A percentile compares a stretch with the other conserved stretches of the same genome.
Conservation (phyloP, 495 filamentous ascomycete species). For the Penicillium cataractarum region DNA sequence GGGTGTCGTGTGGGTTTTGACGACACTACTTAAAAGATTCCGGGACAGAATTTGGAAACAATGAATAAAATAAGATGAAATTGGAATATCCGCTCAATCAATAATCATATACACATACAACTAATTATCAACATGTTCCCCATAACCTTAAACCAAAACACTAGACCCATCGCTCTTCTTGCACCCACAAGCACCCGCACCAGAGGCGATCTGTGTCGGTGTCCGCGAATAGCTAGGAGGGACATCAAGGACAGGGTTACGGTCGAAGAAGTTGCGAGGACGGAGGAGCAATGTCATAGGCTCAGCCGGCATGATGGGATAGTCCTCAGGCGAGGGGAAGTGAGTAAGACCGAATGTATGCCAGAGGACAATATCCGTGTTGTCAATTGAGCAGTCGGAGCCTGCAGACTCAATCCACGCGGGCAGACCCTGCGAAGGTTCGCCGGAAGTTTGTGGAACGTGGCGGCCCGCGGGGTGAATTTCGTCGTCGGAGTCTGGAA, state of each 20-base stretch:
- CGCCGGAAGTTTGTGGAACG: conserved; percentile 90
- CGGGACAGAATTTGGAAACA: too few species aligned
- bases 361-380: conserved; percentile 91
- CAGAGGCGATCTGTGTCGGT: conserved; percentile 68
- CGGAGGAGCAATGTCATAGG: conserved; percentile 83
- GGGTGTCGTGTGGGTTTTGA: too few species aligned
- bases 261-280: conserved; percentile 84
- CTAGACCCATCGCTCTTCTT: conserved; percentile 50
- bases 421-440: conserved; percentile 75
- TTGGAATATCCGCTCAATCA: background rate
- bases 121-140: too few species aligned
- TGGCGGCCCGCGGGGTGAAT: conserved; percentile 91
- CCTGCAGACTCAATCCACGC: conserved; percentile 76
- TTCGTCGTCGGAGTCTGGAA: conserved; percentile 77
- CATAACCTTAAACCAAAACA: conserved; percentile 30
- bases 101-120: too few species aligned
- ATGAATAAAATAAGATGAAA: too few species aligned
- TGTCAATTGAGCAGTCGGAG: conserved; percentile 71
- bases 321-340: conserved; percentile 92
- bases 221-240: conserved; percentile 76
- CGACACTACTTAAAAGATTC: too few species aligned
- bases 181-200: conserved; percentile 46
- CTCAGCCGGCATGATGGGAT: conserved; percentile 93
- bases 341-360: conserved; percentile 95
- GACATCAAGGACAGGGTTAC: conserved; percentile 87